Conservation (phyloP, 768 basidiomycete genomes). For the Chiua virens region DNA sequence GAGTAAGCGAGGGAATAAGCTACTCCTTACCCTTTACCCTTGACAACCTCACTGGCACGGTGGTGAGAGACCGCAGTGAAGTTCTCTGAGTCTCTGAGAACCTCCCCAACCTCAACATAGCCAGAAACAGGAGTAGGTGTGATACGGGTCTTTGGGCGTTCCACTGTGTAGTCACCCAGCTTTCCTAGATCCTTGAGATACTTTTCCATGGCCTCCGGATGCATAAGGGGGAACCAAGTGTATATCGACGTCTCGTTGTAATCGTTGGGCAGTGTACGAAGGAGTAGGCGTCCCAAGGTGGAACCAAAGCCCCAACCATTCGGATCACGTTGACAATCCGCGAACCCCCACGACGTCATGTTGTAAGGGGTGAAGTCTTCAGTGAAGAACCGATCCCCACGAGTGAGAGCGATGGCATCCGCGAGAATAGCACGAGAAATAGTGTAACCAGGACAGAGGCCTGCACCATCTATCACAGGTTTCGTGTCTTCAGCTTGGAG, state of each 20-base stretch:
- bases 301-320: conserved; percentile 69
- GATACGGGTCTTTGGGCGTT: conserved; percentile 41
- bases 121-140: conserved; percentile 37
- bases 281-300: conserved; percentile 68
- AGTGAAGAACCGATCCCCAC: conserved; percentile 82
- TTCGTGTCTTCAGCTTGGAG: conserved; percentile 79
- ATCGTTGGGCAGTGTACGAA: conserved; percentile 71
- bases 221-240: conserved; percentile 89
- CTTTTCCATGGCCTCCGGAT: conserved; percentile 64
- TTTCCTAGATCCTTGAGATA: conserved; percentile 57
- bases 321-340: conserved; percentile 76
- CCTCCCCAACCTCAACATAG: conserved; percentile 52
- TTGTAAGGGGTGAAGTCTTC: conserved; percentile 81
- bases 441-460: conserved; percentile 85
- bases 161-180: conserved; percentile 53
- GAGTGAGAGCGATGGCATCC: conserved; percentile 84
- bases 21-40: conserved; percentile 55
- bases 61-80: conserved; percentile 52
- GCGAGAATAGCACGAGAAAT: conserved; percentile 82
- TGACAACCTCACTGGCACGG: conserved; percentile 53
- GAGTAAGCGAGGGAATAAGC: background rate
- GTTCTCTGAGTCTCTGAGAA: conserved; percentile 44
- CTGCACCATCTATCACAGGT: conserved; percentile 73
- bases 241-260: conserved; percentile 70
- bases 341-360: conserved; percentile 81